Evolutionary conservation across 768 basidiomycete species (phyloP).

Genomic region (Termitomyces sp.): DNA sequence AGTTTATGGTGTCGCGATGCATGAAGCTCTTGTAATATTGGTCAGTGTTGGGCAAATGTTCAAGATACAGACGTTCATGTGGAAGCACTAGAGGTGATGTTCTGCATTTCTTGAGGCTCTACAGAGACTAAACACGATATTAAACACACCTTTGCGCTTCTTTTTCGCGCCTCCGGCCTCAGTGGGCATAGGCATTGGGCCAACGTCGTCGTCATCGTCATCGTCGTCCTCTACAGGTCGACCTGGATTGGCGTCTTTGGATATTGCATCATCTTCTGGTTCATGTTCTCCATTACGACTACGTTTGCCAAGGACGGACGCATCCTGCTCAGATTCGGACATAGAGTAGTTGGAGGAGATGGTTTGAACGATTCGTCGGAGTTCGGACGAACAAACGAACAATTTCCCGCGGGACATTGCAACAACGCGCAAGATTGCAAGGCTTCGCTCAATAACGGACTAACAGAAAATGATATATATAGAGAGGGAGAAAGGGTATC

Average conservation of each 20-base stretch:
- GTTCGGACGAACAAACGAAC: conserved; percentile 6
- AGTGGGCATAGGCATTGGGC: conserved; percentile 82
- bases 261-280: conserved; percentile 6
- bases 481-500: not conserved
- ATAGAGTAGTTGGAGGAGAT: conserved; percentile 19
- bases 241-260: conserved; percentile 11
- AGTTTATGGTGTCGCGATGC: conserved; percentile 93
- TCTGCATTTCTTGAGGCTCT: conserved; percentile 32
- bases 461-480: not conserved
- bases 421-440: no score
- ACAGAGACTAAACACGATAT: conserved; percentile 14
- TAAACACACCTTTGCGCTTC: conserved; percentile 73
- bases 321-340: conserved; percentile 46
- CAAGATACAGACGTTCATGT: conserved; percentile 89
- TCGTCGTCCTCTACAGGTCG: conserved; percentile 42
- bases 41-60: conserved; percentile 87
- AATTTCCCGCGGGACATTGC: not conserved
- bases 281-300: conserved; percentile 35
- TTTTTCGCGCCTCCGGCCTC: conserved; percentile 54
- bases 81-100: conserved; percentile 65
- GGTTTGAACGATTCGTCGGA: conserved; percentile 9
- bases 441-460: not conserved
- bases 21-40: conserved; percentile 98
- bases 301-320: conserved; percentile 64
- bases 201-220: conserved; percentile 78